Percentiles rank a stretch among this genome's conserved stretches.
Evolutionary conservation across 345 rosid genomes (phyloP).

Genomic region (Punica granatum): DNA sequence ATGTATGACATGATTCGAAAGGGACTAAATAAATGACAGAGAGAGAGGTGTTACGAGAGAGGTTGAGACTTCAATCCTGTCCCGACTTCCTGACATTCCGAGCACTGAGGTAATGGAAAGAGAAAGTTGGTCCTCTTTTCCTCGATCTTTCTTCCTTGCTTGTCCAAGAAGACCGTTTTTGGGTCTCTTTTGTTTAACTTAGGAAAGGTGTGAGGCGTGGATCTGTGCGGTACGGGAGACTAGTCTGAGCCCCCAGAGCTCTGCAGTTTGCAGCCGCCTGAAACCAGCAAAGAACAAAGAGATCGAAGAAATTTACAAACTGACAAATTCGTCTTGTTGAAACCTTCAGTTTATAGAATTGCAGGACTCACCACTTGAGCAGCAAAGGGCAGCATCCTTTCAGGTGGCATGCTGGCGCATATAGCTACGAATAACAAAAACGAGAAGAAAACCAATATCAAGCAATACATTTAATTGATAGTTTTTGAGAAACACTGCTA

Average conservation of each 20-base stretch:
- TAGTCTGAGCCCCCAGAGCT: constrained; percentile 72
- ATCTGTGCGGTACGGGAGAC: constrained; percentile 53
- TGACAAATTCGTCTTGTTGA: background rate
- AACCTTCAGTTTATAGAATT: background rate
- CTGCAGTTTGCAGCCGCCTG: constrained; percentile 69
- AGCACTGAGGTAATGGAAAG: background rate
- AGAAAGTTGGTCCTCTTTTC: background rate
- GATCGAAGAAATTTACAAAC: background rate
- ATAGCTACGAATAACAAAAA: constrained; percentile 32
- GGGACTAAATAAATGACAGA: background rate
- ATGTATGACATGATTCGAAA: background rate
- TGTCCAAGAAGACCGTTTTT: background rate
- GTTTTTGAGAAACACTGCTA: too few species aligned
- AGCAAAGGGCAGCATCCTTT: constrained; percentile 70
- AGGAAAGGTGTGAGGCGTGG: constrained; percentile 42
- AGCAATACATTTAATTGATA: background rate
- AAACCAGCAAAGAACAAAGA: background rate
- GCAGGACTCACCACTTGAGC: constrained; percentile 72
- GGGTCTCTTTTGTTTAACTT: background rate
- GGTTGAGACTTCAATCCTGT: background rate
- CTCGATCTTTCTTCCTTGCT: background rate
- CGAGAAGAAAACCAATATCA: background rate
- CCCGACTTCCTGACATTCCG: background rate
- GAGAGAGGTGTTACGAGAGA: background rate
- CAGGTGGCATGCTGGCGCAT: constrained; percentile 58